Evolutionary conservation across 805 yeast genomes (phyloP), one percentile per base, ranked within the genome.

Genomic region (Suhomyces pyralidae): DNA sequence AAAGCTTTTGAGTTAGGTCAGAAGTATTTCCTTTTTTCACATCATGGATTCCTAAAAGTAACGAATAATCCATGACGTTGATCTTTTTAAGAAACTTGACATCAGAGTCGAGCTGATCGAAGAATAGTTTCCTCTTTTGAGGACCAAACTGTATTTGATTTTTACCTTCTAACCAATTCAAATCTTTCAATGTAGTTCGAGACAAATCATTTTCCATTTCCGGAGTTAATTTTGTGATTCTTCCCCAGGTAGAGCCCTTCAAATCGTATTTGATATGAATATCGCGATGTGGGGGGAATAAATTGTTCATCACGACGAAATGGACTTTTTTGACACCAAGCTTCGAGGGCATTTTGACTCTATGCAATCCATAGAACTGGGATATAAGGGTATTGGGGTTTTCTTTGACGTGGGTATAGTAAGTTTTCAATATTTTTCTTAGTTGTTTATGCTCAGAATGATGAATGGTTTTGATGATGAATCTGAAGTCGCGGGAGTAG

Each of bases 361-460:
- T 77, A 67, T 94, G 98, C 50, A 94, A 77, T 0, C 99, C 99
- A 71, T 94, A 94, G 68, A 93, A 91, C 70, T 94, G 99, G n/a
- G 96, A 87, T 5, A 94, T 74, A 56, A 94, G 76, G 0, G 99
- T 94, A 64, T 89, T 84, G 24, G 97, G 97, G 64, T 93, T 87
- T 14, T 77, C 74, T 63, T 83, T 84, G 40, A 93, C 92, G 68
- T 94, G 97, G 14, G 77, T 66, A 66, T 91, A 84, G 68, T 94
- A 94, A 45, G 86, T 85, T 61, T 84, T 81, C 46, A 94, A 76
- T 36, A 88, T 83, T 56, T 76, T 78, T 59, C 96, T 77, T 55
- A 94, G 72, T 66, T 90, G 94, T 55, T 83, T 82, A 72, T 94
- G 98, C 64, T 94, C 99, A 1, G 94, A 72, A 62, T 89, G 96